These are phyloP conservation scores for Colletotrichum sp. DNA, from an alignment of 2,329 filamentous ascomycete genomes.

Conservation along the genomic window DNA sequence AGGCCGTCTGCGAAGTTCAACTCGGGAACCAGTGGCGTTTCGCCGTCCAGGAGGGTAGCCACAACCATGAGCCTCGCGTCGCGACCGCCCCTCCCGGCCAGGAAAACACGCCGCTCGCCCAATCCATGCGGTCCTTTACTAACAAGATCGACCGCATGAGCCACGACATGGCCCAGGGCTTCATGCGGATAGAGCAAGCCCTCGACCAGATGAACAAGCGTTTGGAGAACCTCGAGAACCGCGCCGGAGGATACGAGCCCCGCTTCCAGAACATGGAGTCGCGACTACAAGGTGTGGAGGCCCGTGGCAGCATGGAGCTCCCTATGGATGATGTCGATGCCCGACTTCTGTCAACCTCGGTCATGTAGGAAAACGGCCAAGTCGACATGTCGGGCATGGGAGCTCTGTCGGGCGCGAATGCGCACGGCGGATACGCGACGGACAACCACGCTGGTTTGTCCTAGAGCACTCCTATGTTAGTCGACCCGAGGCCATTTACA, in stretches of 20 bases:
- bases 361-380: slow-evolving; percentile 41
- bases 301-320: slow-evolving; percentile 27
- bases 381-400: background rate
- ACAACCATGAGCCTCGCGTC: slow-evolving; percentile 66
- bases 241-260: slow-evolving; percentile 46
- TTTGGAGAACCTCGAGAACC: slow-evolving; percentile 58
- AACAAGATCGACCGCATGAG: slow-evolving; percentile 65
- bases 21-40: slow-evolving; percentile 70
- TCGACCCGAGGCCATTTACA: background rate
- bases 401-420: background rate
- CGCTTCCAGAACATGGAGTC: slow-evolving; percentile 50
- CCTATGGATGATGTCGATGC: slow-evolving; percentile 51
- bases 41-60: slow-evolving; percentile 62
- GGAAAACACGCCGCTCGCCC: slow-evolving; percentile 62
- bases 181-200: slow-evolving; percentile 54
- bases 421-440: background rate
- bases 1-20: slow-evolving; percentile 68
- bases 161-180: slow-evolving; percentile 60
- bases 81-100: slow-evolving; percentile 59
- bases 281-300: slow-evolving; percentile 45
- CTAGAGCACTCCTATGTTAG: background rate
- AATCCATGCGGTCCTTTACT: slow-evolving; percentile 61
- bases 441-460: background rate
- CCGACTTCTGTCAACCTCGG: slow-evolving; percentile 46
- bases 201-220: slow-evolving; percentile 60